phyloP scores from a whole-genome alignment of 352 stramenopile species.

The Phytophthora agathidicida region DNA sequence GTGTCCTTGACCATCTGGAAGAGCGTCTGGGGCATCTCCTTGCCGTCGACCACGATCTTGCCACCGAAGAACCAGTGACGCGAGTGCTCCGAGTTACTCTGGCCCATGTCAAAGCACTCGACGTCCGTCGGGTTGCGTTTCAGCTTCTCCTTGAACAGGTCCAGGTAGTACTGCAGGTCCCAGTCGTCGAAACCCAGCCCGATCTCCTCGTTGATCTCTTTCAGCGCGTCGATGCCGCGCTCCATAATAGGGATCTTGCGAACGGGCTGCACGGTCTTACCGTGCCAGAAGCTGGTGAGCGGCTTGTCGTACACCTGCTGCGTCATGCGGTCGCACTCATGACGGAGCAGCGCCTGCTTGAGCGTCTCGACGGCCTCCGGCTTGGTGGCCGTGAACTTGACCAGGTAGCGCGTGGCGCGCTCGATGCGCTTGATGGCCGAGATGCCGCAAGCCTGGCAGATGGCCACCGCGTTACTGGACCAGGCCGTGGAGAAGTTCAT shows the following conservation, averaged over 20 bases:
- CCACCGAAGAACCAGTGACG: constrained; percentile 99
- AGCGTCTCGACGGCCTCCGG: constrained; percentile 52
- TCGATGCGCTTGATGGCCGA: constrained; percentile 93
- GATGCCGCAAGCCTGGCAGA: constrained; percentile 95
- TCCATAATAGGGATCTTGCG: constrained; percentile 95
- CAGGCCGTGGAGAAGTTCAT: constrained; percentile 99
- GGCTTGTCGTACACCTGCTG: constrained; percentile 94
- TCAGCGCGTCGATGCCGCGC: constrained; percentile 93
- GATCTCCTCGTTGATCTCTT: constrained; percentile 95
- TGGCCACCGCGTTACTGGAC: constrained; percentile 98
- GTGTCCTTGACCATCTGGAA: constrained; percentile 99
- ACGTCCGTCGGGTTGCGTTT: constrained; percentile 98
- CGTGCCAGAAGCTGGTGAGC: constrained; percentile 92
- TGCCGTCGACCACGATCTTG: constrained; percentile 98
- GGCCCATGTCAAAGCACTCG: constrained; percentile 99
- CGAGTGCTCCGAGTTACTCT: constrained; percentile 99
- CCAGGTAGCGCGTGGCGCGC: constrained; percentile 91
- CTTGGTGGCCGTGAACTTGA: constrained; percentile 57
- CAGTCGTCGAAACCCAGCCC: constrained; percentile 99
- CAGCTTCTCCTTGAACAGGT: constrained; percentile 98
- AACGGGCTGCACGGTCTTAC: constrained; percentile 83
- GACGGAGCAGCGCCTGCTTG: constrained; percentile 65
- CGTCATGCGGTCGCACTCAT: constrained; percentile 97
- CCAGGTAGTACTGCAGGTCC: constrained; percentile 99
- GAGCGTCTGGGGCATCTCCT: constrained; percentile 96